These are phyloP conservation scores for Hura crepitans DNA, from an alignment of 441 rosid genomes.

Conservation along the genomic window DNA sequence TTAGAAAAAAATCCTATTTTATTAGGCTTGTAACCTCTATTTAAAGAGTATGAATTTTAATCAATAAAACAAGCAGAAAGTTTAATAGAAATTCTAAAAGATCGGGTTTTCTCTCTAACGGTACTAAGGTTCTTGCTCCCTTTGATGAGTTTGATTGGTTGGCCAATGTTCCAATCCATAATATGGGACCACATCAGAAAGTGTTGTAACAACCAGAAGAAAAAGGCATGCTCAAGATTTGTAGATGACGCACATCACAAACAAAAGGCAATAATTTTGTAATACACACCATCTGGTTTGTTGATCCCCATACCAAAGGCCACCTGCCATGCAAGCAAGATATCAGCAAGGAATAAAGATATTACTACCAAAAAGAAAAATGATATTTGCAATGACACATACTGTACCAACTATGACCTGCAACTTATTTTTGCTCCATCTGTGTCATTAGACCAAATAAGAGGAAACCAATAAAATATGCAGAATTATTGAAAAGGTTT, in stretches of 20 bases:
- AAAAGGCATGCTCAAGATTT: not conserved
- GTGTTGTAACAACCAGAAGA: not conserved
- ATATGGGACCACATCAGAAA: too few species aligned
- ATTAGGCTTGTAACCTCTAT: too few species aligned
- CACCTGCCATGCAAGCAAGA: conserved; percentile 50
- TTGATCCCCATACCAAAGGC: conserved; percentile 99
- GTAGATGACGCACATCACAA: not conserved
- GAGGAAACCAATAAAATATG: conserved; percentile 12
- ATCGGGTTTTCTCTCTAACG: too few species aligned
- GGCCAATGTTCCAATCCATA: too few species aligned
- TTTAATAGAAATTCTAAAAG: too few species aligned
- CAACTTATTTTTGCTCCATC: conserved; percentile 94
- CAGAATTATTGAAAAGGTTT: not conserved
- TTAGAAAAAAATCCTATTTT: too few species aligned
- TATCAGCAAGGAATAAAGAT: conserved; percentile 22
- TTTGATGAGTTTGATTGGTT: too few species aligned
- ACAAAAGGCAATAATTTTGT: conserved; percentile 17
- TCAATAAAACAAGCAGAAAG: too few species aligned
- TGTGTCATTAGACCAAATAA: conserved; percentile 35
- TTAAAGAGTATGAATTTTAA: too few species aligned
- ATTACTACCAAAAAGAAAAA: conserved; percentile 13
- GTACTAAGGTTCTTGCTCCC: too few species aligned
- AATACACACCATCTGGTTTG: conserved; percentile 92
- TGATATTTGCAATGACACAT: conserved; percentile 32
- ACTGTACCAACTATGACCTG: conserved; percentile 98